Evolutionary conservation across 2,329 filamentous ascomycete species (phyloP).

Genomic region (Esteya vermicola): DNA sequence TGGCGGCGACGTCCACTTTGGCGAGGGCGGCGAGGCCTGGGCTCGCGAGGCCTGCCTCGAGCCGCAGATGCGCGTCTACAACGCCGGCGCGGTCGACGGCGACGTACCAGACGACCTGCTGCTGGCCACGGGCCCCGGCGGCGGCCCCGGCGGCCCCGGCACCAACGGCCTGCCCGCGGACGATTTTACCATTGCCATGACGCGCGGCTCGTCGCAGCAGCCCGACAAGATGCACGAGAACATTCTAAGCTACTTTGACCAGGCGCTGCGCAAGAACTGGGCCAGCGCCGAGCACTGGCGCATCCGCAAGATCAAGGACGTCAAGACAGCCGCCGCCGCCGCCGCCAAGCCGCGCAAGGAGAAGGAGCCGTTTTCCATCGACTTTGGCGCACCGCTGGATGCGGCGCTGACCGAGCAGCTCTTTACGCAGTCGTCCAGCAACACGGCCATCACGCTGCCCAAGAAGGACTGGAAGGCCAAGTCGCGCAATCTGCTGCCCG

Average conservation of each 20-base stretch:
- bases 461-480: constrained; percentile 96
- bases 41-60: constrained; percentile 77
- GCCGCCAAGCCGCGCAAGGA: constrained; percentile 61
- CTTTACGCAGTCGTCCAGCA: constrained; percentile 68
- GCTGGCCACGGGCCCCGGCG: constrained; percentile 28
- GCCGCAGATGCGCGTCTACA: constrained; percentile 71
- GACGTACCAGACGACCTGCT: constrained; percentile 37
- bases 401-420: constrained; percentile 58
- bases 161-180: constrained; percentile 37
- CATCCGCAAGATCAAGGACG: constrained; percentile 80
- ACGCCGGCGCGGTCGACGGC: constrained; percentile 33
- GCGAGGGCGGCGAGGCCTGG: constrained; percentile 93
- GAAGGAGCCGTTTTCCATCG: constrained; percentile 91
- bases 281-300: constrained; percentile 97
- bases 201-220: constrained; percentile 46
- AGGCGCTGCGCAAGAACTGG: constrained; percentile 95
- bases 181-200: constrained; percentile 69
- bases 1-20: constrained; percentile 66
- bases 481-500: constrained; percentile 79
- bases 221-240: constrained; percentile 71
- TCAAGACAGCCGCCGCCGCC: constrained; percentile 15
- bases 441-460: constrained; percentile 67
- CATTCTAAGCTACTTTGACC: constrained; percentile 95
- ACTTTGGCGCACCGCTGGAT: constrained; percentile 68
- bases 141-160: constrained; percentile 48